Evolutionary conservation across 495 filamentous ascomycete species (phyloP).

Genomic region (Diplogelasinospora grovesii): DNA sequence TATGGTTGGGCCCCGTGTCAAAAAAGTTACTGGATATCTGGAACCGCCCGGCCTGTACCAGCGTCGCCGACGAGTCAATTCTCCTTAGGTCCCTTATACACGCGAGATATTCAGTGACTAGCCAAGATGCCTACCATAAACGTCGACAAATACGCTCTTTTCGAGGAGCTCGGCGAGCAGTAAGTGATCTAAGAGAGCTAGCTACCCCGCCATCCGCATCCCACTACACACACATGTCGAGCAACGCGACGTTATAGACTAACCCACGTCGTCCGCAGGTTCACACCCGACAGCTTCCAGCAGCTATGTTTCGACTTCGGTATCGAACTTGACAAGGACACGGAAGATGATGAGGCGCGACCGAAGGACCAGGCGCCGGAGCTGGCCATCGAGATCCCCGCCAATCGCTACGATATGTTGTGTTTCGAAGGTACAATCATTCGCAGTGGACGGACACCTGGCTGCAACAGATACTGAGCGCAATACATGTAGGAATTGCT

Average conservation of each 20-base stretch:
- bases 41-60: conserved; percentile 6
- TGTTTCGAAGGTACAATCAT: conserved; percentile 70
- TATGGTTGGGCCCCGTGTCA: conserved; percentile 16
- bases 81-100: neutral
- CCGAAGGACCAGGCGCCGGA: conserved; percentile 82
- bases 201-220: conserved; percentile 20
- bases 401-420: conserved; percentile 97
- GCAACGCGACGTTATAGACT: conserved; percentile 3
- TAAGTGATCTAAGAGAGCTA: conserved; percentile 45
- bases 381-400: conserved; percentile 97
- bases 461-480: too few relatives aligned
- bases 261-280: conserved; percentile 42
- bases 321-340: conserved; percentile 97
- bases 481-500: conserved; percentile 57
- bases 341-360: conserved; percentile 54
- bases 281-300: conserved; percentile 90
- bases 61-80: conserved; percentile 12
- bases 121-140: conserved; percentile 78
- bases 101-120: neutral
- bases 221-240: conserved; percentile 1
- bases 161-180: conserved; percentile 83
- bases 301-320: conserved; percentile 98
- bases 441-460: neutral
- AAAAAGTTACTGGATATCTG: conserved; percentile 12
- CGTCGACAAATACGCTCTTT: conserved; percentile 92